phyloP scores from a whole-genome alignment of 768 basidiomycete genomes.

The Leccinum olivaceopallidum region DNA sequence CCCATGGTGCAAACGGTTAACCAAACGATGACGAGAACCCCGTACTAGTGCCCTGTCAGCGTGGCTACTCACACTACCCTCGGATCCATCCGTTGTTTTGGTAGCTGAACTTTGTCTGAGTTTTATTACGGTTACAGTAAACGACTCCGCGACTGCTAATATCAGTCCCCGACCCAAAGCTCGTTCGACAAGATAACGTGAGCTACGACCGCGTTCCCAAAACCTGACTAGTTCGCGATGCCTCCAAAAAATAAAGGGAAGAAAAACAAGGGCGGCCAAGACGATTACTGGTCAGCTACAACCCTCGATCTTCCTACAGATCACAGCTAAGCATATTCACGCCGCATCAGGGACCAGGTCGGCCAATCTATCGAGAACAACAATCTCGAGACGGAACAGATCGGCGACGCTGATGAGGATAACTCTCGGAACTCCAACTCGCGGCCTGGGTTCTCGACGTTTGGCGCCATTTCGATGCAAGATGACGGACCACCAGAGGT shows the following conservation, averaged over 20 bases:
- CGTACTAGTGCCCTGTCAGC: background rate
- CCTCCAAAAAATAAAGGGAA: slow-evolving; percentile 80
- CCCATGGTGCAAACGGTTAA: slow-evolving; percentile 57
- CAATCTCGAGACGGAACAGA: slow-evolving; percentile 29
- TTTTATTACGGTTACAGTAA: background rate
- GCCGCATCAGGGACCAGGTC: slow-evolving; percentile 55
- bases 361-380: slow-evolving; percentile 57
- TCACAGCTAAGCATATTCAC: slow-evolving; percentile 15
- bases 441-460: slow-evolving; percentile 48
- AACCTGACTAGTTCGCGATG: slow-evolving; percentile 20
- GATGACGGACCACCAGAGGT: slow-evolving; percentile 43
- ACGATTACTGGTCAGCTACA: slow-evolving; percentile 68
- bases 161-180: slow-evolving; percentile 16
- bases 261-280: slow-evolving; percentile 80
- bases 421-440: slow-evolving; percentile 29
- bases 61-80: background rate
- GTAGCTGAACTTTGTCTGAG: background rate
- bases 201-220: background rate
- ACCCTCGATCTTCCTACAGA: slow-evolving; percentile 16
- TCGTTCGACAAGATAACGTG: slow-evolving; percentile 19
- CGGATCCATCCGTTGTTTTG: background rate
- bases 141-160: background rate
- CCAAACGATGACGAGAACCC: background rate
- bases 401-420: slow-evolving; percentile 46
- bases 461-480: slow-evolving; percentile 46